Conservation (phyloP, 1,139 yeast species). For the Kodamaea ohmeri region DNA sequence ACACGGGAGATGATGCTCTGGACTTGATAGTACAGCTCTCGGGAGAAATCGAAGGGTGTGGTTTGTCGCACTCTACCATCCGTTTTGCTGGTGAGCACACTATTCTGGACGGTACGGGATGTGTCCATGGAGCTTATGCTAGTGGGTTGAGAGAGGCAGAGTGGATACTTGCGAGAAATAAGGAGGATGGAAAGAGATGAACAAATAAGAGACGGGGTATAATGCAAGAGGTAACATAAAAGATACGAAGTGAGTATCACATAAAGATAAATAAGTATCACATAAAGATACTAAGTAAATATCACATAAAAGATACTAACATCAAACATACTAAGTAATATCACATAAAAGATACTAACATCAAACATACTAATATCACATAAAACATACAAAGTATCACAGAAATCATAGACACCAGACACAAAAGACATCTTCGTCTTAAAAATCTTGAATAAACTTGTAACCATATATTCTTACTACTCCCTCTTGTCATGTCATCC, state of each 20-base stretch:
- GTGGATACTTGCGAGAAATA: slow-evolving; percentile 26
- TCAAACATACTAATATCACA: too few relatives aligned
- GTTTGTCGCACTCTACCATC: slow-evolving; percentile 39
- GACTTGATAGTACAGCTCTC: slow-evolving; percentile 54
- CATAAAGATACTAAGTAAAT: too few relatives aligned
- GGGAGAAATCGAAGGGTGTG: slow-evolving; percentile 50
- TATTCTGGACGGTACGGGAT: slow-evolving; percentile 72
- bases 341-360: too few relatives aligned
- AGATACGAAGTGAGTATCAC: not conserved
- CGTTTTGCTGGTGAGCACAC: slow-evolving; percentile 89
- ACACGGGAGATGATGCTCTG: slow-evolving; percentile 66
- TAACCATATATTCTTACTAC: too few relatives aligned
- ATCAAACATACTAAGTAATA: too few relatives aligned
- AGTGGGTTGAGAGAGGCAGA: slow-evolving; percentile 72
- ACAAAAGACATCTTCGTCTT: too few relatives aligned
- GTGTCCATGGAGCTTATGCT: slow-evolving; percentile 77
- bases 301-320: too few relatives aligned
- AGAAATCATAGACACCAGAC: too few relatives aligned
- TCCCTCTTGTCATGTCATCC: not conserved
- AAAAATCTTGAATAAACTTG: too few relatives aligned
- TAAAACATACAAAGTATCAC: too few relatives aligned
- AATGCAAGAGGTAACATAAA: not conserved
- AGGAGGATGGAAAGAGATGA: not conserved
- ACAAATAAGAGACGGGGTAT: not conserved
- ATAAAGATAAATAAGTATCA: too few relatives aligned